Conservation (phyloP, 2,329 filamentous ascomycete genomes). For the Nigrospora osmanthi region DNA sequence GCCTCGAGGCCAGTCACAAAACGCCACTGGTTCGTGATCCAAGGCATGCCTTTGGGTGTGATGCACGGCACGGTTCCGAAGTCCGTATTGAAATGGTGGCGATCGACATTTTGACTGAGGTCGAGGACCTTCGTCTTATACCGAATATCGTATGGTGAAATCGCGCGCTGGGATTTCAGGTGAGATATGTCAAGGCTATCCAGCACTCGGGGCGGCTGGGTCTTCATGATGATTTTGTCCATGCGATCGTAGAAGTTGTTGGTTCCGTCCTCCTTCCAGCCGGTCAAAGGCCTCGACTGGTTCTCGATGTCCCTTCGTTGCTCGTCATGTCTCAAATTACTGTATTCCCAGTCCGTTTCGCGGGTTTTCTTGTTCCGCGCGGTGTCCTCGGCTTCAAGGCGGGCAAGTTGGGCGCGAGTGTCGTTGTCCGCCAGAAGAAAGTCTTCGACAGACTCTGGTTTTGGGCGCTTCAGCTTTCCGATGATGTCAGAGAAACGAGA, state of each 20-base stretch:
- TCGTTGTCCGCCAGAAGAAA: slow-evolving; percentile 54
- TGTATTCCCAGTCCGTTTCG: slow-evolving; percentile 44
- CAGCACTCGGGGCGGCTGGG: slow-evolving; percentile 49
- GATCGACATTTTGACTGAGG: slow-evolving; percentile 66
- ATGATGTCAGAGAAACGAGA: slow-evolving; percentile 37
- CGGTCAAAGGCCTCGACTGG: slow-evolving; percentile 46
- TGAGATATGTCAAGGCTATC: slow-evolving; percentile 60
- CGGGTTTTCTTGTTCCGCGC: slow-evolving; percentile 12
- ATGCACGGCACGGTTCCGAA: slow-evolving; percentile 59
- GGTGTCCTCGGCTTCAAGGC: slow-evolving; percentile 35
- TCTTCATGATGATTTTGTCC: slow-evolving; percentile 25
- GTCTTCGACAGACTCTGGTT: slow-evolving; percentile 53
- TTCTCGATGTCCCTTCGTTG: slow-evolving; percentile 48
- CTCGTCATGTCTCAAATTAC: slow-evolving; percentile 50
- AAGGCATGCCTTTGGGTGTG: slow-evolving; percentile 57
- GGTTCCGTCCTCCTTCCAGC: slow-evolving; percentile 47
- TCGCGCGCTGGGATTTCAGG: slow-evolving; percentile 42
- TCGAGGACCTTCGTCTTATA: slow-evolving; percentile 46
- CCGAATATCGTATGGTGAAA: slow-evolving; percentile 42
- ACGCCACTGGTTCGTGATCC: slow-evolving; percentile 51
- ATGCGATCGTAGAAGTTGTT: slow-evolving; percentile 19
- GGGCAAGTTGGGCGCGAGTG: slow-evolving; percentile 39
- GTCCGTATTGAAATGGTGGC: slow-evolving; percentile 35
- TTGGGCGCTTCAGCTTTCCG: slow-evolving; percentile 38
- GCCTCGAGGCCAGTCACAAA: slow-evolving; percentile 55